These are phyloP conservation scores for Metschnikowia baotianmanensis DNA, from an alignment of 805 yeast genomes.

Conservation along the genomic window DNA sequence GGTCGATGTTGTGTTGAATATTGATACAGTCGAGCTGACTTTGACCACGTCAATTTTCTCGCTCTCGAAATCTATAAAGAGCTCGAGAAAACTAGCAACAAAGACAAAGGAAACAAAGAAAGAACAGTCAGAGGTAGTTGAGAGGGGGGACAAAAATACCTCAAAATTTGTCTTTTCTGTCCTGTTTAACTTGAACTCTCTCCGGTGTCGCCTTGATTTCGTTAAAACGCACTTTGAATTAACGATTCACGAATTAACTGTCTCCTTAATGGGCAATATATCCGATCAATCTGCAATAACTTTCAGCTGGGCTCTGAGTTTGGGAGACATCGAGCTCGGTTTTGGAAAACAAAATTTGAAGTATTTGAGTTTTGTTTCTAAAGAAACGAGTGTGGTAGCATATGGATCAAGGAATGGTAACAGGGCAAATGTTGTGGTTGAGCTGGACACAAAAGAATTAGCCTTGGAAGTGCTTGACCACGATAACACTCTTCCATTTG, in stretches of 20 bases:
- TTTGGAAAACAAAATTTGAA: conserved; percentile 1
- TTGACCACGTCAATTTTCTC: conserved; percentile 5
- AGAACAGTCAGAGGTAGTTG: neutral
- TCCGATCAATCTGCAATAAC: neutral
- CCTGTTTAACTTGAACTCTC: conserved; percentile 9
- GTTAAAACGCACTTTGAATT: conserved; percentile 10
- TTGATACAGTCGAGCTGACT: conserved; percentile 10
- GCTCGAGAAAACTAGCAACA: neutral
- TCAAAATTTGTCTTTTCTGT: neutral
- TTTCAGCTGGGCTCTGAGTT: conserved; percentile 7
- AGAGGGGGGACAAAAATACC: neutral
- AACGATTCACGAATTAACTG: neutral
- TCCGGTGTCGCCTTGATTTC: conserved; percentile 5
- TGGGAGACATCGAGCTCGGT: conserved; percentile 2
- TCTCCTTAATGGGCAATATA: neutral
- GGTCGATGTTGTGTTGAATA: conserved; percentile 4
- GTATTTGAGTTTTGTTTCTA: neutral
- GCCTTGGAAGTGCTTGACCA: conserved; percentile 11
- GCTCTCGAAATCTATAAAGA: conserved; percentile 1
- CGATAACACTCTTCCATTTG: conserved; percentile 1
- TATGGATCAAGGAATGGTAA: conserved; percentile 1
- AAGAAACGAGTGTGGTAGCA: conserved; percentile 4
- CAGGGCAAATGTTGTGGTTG: neutral
- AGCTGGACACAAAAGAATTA: conserved; percentile 3
- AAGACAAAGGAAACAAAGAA: neutral